Percentiles rank a stretch among this genome's conserved stretches.
phyloP scores from a whole-genome alignment of 345 rosid genomes.

The Balakata baccata region DNA sequence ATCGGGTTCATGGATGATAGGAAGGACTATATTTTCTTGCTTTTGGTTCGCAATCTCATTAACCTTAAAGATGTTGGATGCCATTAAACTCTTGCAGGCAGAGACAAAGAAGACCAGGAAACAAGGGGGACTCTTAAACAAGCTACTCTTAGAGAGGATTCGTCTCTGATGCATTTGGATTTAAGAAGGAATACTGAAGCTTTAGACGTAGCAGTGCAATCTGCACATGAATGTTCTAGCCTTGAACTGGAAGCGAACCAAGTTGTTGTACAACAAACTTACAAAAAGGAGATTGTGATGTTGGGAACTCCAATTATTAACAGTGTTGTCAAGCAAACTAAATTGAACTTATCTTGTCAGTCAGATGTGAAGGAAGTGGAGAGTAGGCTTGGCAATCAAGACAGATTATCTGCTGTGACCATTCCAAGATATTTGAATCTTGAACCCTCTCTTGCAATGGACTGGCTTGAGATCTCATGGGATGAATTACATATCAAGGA shows the following conservation, averaged over 20 bases:
- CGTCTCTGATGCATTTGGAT: constrained; percentile 34
- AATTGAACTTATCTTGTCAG: constrained; percentile 33
- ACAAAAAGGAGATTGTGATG: constrained; percentile 36
- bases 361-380: constrained; percentile 38
- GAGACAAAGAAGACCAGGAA: constrained; percentile 24
- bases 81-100: constrained; percentile 37
- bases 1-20: background rate
- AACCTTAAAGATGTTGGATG: background rate
- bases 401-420: constrained; percentile 38
- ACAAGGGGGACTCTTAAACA: constrained; percentile 25
- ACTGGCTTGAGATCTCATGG: constrained; percentile 96
- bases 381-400: constrained; percentile 35
- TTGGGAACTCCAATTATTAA: constrained; percentile 32
- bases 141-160: constrained; percentile 30
- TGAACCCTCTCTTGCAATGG: constrained; percentile 95
- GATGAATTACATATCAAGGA: constrained; percentile 86
- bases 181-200: constrained; percentile 27
- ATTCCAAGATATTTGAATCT: constrained; percentile 62
- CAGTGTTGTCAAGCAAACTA: constrained; percentile 32
- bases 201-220: constrained; percentile 24
- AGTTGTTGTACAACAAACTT: constrained; percentile 25
- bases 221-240: constrained; percentile 24
- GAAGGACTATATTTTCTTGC: background rate
- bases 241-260: constrained; percentile 24
- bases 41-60: background rate